A percentile compares a stretch with the other conserved stretches of the same genome.
These are phyloP conservation scores for Macadamia tetraphylla DNA, from an alignment of 164 flowering plant species.

Conservation along the genomic window DNA sequence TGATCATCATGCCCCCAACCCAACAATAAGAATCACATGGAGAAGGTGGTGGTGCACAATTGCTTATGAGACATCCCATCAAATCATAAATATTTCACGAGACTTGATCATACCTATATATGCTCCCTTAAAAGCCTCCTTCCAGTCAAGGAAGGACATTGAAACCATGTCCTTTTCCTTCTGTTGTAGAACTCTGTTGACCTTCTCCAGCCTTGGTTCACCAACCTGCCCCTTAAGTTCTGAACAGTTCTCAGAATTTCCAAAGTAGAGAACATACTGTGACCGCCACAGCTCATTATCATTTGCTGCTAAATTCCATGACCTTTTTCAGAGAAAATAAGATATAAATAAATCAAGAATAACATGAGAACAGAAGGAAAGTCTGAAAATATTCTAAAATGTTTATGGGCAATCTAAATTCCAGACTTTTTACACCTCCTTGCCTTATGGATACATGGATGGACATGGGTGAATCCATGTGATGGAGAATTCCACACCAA, in stretches of 20 bases:
- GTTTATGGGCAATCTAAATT: not conserved
- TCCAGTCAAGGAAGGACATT: conserved; percentile 34
- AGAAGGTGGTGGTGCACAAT: not conserved
- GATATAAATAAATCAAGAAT: not conserved
- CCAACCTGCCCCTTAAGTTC: conserved; percentile 15
- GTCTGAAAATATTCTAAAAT: not conserved
- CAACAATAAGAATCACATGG: too few species aligned
- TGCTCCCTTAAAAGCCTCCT: conserved; percentile 42
- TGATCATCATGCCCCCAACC: too few species aligned
- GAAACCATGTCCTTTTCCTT: conserved; percentile 7
- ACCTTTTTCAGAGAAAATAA: conserved; percentile 37
- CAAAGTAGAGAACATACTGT: conserved; percentile 43
- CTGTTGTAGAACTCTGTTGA: not conserved
- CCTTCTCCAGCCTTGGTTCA: conserved; percentile 2
- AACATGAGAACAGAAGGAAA: not conserved
- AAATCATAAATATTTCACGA: not conserved
- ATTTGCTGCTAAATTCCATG: conserved; percentile 73
- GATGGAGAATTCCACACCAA: too few species aligned
- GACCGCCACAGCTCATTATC: conserved; percentile 64
- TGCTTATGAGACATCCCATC: not conserved
- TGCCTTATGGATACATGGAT: too few species aligned
- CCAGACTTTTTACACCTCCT: too few species aligned
- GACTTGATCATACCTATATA: conserved; percentile 43
- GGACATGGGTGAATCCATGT: too few species aligned
- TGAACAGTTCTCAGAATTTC: conserved; percentile 12